A percentile compares a stretch with the other conserved stretches of the same genome.
These are phyloP conservation scores for Trametes pubescens DNA, from an alignment of 1,284 basidiomycete genomes.

Conservation along the genomic window DNA sequence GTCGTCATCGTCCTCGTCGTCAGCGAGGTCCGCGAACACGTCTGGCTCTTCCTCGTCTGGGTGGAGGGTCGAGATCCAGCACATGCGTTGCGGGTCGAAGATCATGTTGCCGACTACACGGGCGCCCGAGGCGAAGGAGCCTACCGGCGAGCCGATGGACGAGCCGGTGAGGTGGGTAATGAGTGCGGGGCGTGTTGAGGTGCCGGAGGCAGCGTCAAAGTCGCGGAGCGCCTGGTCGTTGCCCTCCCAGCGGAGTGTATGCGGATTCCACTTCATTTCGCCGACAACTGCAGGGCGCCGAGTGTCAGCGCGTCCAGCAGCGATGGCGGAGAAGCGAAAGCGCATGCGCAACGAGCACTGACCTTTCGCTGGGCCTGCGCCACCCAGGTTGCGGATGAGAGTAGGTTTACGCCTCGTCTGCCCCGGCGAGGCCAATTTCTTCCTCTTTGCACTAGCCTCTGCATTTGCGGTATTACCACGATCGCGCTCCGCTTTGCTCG, in stretches of 20 bases:
- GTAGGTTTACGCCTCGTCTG: constrained; percentile 78
- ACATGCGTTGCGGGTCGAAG: constrained; percentile 93
- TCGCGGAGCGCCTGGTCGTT: constrained; percentile 91
- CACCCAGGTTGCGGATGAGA: constrained; percentile 87
- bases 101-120: constrained; percentile 97
- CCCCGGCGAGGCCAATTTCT: constrained; percentile 55
- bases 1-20: constrained; percentile 82
- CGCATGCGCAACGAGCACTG: constrained; percentile 37
- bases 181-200: constrained; percentile 91
- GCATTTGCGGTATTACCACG: constrained; percentile 36
- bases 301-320: constrained; percentile 1
- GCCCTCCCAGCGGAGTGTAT: constrained; percentile 92
- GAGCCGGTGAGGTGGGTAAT: constrained; percentile 91
- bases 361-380: constrained; percentile 80
- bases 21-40: constrained; percentile 88
- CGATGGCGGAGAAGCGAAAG: background rate
- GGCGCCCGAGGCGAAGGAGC: constrained; percentile 78
- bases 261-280: constrained; percentile 97
- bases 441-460: constrained; percentile 59
- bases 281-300: constrained; percentile 69
- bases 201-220: constrained; percentile 85
- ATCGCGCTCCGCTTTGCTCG: constrained; percentile 23
- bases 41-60: constrained; percentile 94
- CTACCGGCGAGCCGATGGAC: constrained; percentile 79
- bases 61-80: constrained; percentile 87